These are phyloP conservation scores for Mycena rosella DNA, from an alignment of 768 basidiomycete species.

Conservation along the genomic window DNA sequence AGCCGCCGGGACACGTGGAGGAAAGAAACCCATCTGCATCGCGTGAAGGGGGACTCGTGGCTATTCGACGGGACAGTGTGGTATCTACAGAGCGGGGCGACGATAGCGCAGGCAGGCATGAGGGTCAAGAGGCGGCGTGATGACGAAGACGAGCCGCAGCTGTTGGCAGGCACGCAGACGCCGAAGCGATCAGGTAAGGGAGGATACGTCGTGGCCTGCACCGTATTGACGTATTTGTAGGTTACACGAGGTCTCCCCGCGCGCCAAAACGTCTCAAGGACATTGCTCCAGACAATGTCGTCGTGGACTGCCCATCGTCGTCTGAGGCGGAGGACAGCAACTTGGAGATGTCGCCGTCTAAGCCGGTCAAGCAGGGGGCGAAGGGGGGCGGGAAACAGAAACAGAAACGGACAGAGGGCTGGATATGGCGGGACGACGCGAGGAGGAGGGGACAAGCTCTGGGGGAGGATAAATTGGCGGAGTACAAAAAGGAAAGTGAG, in stretches of 20 bases:
- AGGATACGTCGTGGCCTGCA: background rate
- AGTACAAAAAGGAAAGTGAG: too few relatives aligned
- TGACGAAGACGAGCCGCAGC: background rate
- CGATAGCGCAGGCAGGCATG: constrained; percentile 19
- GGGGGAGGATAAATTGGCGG: too few relatives aligned
- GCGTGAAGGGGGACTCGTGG: constrained; percentile 25
- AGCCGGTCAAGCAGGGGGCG: too few relatives aligned
- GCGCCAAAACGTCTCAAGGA: constrained; percentile 19
- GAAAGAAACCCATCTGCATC: too few relatives aligned
- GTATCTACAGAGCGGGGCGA: too few relatives aligned
- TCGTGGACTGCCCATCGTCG: background rate
- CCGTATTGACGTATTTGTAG: background rate
- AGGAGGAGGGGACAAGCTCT: too few relatives aligned
- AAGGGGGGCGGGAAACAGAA: too few relatives aligned
- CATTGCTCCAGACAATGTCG: constrained; percentile 1
- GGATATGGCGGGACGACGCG: too few relatives aligned
- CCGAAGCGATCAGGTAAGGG: constrained; percentile 20
- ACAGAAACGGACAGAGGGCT: too few relatives aligned
- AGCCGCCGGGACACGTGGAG: constrained; percentile 20
- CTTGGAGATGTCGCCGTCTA: too few relatives aligned
- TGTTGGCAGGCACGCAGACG: constrained; percentile 18
- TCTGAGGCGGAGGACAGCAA: constrained; percentile 19
- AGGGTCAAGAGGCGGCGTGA: background rate
- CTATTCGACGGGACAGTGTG: constrained; percentile 29
- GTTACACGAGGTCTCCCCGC: too few relatives aligned